Conservation (phyloP, 768 basidiomycete species). For the Ephemerocybe angulata region DNA sequence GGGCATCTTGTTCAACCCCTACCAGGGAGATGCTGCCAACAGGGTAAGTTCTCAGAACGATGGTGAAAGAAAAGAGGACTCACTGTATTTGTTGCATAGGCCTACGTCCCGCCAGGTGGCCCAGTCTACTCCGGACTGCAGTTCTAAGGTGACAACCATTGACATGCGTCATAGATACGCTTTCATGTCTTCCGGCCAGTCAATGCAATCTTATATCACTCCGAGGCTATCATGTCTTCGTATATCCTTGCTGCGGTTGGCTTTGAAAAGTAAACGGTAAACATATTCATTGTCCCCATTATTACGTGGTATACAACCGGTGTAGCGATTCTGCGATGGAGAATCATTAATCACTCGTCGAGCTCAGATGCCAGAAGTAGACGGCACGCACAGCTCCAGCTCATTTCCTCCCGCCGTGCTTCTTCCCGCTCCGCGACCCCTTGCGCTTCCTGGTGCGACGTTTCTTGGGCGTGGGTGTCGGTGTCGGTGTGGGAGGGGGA, state of each 20-base stretch:
- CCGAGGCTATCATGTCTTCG: too few relatives aligned
- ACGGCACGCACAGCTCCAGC: not conserved
- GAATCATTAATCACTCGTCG: not conserved
- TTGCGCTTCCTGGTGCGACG: conserved; percentile 17
- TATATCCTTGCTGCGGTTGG: not conserved
- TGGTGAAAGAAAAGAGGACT: too few relatives aligned
- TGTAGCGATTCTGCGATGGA: not conserved
- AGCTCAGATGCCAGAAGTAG: not conserved
- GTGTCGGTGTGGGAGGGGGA: conserved; percentile 23
- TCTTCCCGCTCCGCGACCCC: conserved; percentile 19
- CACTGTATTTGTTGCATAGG: too few relatives aligned
- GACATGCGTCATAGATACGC: too few relatives aligned
- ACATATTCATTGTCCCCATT: not conserved
- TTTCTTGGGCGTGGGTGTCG: conserved; percentile 20
- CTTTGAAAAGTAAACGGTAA: conserved; percentile 1
- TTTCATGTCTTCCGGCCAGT: too few relatives aligned
- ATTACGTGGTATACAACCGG: not conserved
- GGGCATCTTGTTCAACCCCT: conserved; percentile 33
- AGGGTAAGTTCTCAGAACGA: too few relatives aligned
- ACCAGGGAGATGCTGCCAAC: conserved; percentile 35
- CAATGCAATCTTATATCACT: not conserved
- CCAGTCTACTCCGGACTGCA: conserved; percentile 30
- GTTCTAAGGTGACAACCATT: too few relatives aligned
- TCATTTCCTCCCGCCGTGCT: conserved; percentile 4
- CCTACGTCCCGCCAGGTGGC: conserved; percentile 32